These are phyloP conservation scores for Lathyrus tuberosus DNA, from an alignment of 306 rosid genomes.

Conservation along the genomic window DNA sequence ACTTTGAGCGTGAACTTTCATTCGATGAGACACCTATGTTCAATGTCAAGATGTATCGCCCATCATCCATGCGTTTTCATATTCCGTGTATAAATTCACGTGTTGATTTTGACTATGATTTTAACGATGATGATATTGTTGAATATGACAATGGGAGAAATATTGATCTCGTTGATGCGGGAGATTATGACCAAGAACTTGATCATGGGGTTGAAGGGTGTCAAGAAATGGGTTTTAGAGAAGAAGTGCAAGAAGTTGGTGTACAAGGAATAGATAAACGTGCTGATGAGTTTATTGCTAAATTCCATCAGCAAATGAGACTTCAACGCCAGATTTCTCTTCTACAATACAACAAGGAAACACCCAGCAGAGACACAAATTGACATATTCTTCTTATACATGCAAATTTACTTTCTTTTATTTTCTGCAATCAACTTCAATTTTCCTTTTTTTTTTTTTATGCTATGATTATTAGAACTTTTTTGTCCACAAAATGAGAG, in stretches of 20 bases:
- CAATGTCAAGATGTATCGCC: constrained; percentile 57
- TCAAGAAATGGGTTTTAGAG: constrained; percentile 28
- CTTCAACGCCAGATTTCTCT: constrained; percentile 53
- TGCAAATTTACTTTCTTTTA: not conserved
- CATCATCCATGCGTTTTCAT: constrained; percentile 62
- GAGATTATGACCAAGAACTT: not conserved
- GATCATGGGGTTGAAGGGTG: constrained; percentile 7
- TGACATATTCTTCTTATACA: not conserved
- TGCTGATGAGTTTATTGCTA: constrained; percentile 87
- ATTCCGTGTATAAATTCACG: constrained; percentile 73
- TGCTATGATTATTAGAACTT: constrained; percentile 12
- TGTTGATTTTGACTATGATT: constrained; percentile 64
- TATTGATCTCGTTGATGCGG: constrained; percentile 24
- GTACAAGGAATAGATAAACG: constrained; percentile 57
- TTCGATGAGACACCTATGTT: constrained; percentile 78
- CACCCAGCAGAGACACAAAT: constrained; percentile 1
- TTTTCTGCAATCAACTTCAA: constrained; percentile 10
- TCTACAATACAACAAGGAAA: constrained; percentile 41
- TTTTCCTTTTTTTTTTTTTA: constrained; percentile 19
- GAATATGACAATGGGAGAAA: constrained; percentile 39
- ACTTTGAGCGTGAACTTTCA: constrained; percentile 77
- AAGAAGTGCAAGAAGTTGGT: not conserved
- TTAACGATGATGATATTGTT: constrained; percentile 1
- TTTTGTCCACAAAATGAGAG: not conserved
- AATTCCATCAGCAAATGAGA: constrained; percentile 58